A percentile compares a stretch with the other conserved stretches of the same genome.
Conservation (phyloP, 78 protist species). For the Dictyostelium intermedium region DNA sequence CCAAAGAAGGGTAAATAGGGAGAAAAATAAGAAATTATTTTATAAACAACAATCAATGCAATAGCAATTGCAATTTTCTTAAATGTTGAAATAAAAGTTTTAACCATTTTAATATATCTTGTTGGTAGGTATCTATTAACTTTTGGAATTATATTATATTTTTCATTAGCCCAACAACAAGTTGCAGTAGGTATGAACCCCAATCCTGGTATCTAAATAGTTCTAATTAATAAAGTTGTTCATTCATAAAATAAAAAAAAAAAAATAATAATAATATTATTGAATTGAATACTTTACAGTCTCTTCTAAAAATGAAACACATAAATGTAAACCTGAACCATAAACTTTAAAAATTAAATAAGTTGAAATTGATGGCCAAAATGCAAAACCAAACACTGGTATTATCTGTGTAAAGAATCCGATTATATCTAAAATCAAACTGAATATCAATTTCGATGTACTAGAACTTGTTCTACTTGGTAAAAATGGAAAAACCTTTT, state of each 20-base stretch:
- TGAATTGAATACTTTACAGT: background rate
- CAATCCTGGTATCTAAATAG: background rate
- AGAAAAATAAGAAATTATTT: background rate
- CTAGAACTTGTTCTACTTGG: background rate
- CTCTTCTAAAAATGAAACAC: background rate
- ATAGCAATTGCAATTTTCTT: background rate
- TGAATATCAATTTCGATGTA: background rate
- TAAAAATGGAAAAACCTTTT: background rate
- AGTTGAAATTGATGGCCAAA: conserved; percentile 5
- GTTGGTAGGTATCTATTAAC: background rate
- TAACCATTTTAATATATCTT: background rate
- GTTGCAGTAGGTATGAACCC: background rate
- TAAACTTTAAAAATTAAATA: background rate
- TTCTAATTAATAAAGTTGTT: too few relatives aligned
- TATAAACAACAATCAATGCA: background rate
- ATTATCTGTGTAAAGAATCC: conserved; percentile 19
- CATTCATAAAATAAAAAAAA: too few relatives aligned
- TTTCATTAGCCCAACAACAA: background rate
- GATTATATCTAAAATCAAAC: background rate
- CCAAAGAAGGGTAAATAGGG: background rate
- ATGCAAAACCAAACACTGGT: background rate
- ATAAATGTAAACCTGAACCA: background rate
- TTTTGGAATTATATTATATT: background rate
- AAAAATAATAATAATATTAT: too few relatives aligned
- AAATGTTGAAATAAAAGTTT: background rate